These are phyloP conservation scores for Citrus medica DNA, from an alignment of 345 rosid genomes.

Conservation along the genomic window DNA sequence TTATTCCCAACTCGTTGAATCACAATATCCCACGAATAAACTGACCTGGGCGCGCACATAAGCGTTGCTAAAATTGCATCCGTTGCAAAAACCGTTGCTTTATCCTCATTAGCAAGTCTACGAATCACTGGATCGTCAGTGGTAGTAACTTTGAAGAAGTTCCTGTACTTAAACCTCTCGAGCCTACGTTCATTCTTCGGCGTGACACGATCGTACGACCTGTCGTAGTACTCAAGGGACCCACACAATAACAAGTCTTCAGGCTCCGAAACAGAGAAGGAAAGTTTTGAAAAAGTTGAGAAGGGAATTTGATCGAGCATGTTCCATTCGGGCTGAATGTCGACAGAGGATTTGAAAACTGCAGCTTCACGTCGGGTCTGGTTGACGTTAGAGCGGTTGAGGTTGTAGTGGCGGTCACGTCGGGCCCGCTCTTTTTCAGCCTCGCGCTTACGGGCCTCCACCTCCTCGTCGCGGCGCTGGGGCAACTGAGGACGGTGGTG, in stretches of 20 bases:
- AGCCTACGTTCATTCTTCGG: constrained; percentile 78
- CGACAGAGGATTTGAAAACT: constrained; percentile 78
- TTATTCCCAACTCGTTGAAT: constrained; percentile 90
- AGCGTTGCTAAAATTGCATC: constrained; percentile 75
- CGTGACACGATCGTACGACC: constrained; percentile 64
- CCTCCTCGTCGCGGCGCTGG: constrained; percentile 95
- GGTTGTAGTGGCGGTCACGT: constrained; percentile 74
- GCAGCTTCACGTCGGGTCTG: constrained; percentile 88
- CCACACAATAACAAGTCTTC: constrained; percentile 85
- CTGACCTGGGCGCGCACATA: constrained; percentile 96
- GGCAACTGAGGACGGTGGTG: constrained; percentile 75
- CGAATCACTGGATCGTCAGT: constrained; percentile 92
- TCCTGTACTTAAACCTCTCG: constrained; percentile 87
- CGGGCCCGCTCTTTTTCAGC: constrained; percentile 95
- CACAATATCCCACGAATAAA: constrained; percentile 96
- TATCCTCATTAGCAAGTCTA: constrained; percentile 82
- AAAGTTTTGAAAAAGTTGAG: constrained; percentile 76
- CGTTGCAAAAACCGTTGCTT: constrained; percentile 88
- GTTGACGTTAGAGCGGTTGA: constrained; percentile 60
- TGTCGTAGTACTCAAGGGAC: constrained; percentile 70
- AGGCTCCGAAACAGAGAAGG: constrained; percentile 72
- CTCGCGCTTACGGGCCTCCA: constrained; percentile 79
- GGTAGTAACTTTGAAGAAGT: constrained; percentile 90
- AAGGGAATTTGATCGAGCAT: constrained; percentile 98
- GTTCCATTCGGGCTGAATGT: constrained; percentile 97